These are phyloP conservation scores for Babesia ovis DNA, from an alignment of 169 alveolate species.

Conservation along the genomic window DNA sequence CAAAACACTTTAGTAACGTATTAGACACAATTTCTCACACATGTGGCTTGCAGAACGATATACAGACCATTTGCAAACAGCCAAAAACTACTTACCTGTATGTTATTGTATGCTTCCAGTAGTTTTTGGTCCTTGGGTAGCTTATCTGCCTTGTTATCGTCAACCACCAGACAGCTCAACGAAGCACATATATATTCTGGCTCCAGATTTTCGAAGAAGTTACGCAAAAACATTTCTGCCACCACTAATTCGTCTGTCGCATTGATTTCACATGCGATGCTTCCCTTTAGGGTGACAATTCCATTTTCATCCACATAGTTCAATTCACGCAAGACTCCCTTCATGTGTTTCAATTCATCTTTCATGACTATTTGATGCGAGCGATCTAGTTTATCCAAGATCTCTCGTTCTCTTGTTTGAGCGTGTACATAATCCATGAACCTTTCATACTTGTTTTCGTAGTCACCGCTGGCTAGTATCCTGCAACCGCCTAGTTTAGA, in stretches of 20 bases:
- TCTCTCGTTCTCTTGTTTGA: conserved; percentile 42
- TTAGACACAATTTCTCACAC: too few species aligned
- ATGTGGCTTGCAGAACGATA: too few species aligned
- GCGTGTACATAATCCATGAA: conserved; percentile 45
- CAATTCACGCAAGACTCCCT: conserved; percentile 90
- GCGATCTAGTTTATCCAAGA: conserved; percentile 18
- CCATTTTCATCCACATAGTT: conserved; percentile 89
- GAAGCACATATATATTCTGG: conserved; percentile 93
- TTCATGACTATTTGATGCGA: conserved; percentile 61
- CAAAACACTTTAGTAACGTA: not conserved
- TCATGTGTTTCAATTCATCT: conserved; percentile 90
- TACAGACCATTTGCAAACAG: too few species aligned
- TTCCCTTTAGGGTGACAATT: conserved; percentile 93
- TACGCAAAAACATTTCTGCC: conserved; percentile 92
- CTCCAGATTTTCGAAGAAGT: conserved; percentile 89
- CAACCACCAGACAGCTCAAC: conserved; percentile 91
- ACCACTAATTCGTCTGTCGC: conserved; percentile 97
- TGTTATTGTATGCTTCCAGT: conserved; percentile 68
- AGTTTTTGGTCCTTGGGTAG: conserved; percentile 72
- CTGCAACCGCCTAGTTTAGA: conserved; percentile 21
- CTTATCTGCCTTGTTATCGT: conserved; percentile 83
- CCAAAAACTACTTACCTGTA: conserved; percentile 21
- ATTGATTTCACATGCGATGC: conserved; percentile 97
- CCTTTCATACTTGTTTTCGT: conserved; percentile 9
- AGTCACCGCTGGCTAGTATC: conserved; percentile 43